These are phyloP conservation scores for Diplosphaera chodatii DNA, from an alignment of 139 green algal genomes.

Conservation along the genomic window DNA sequence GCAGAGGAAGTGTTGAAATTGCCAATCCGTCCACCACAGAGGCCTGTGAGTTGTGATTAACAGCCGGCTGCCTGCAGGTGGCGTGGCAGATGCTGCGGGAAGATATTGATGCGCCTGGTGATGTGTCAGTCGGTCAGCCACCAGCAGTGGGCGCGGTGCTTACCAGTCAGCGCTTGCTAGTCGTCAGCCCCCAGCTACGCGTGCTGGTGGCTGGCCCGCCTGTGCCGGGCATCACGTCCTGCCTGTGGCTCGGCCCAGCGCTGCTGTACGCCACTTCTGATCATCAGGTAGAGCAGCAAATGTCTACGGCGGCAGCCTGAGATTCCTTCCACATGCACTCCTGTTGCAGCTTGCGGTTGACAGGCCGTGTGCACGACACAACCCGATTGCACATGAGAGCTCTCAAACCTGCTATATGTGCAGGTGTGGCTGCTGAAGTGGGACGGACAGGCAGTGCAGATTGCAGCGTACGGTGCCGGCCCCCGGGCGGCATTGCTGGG, in stretches of 20 bases:
- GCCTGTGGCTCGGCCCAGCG: conserved; percentile 43
- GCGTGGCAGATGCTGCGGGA: conserved; percentile 46
- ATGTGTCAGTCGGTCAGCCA: neutral
- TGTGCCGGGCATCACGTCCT: conserved; percentile 12
- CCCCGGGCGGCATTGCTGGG: conserved; percentile 24
- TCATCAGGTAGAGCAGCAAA: conserved; percentile 17
- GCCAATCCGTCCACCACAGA: no score
- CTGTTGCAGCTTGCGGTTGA: no score
- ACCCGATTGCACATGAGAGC: no score
- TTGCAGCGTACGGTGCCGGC: conserved; percentile 29
- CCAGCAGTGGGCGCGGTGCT: conserved; percentile 25
- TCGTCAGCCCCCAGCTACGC: conserved; percentile 27
- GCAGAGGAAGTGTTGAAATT: no score
- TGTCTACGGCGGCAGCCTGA: no score
- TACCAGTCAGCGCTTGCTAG: conserved; percentile 31
- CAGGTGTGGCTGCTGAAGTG: neutral
- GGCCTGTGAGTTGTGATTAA: no score
- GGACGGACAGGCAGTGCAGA: conserved; percentile 33
- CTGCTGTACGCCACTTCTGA: conserved; percentile 31
- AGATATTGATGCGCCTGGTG: conserved; percentile 3
- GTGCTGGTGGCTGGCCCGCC: conserved; percentile 16
- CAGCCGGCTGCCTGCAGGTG: conserved; percentile 20
- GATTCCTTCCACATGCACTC: no score
- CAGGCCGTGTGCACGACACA: no score
- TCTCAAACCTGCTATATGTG: no score